Conservation (phyloP, 1,284 basidiomycete species). For the Puccinia coronata region DNA sequence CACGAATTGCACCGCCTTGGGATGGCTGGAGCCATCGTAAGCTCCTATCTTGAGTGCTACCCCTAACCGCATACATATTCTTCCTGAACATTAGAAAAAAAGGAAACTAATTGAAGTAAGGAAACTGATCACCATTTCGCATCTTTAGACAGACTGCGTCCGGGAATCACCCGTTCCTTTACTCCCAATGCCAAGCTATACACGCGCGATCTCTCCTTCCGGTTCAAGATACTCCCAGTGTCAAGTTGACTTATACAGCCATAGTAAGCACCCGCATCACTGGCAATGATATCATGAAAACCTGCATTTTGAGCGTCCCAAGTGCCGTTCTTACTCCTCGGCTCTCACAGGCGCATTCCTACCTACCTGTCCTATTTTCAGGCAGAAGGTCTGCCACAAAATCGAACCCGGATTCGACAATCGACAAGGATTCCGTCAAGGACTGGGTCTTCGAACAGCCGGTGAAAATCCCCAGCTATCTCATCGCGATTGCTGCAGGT, state of each 20-base stretch:
- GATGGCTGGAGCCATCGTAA: conserved; percentile 84
- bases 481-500: conserved; percentile 45
- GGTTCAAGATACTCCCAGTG: conserved; percentile 68
- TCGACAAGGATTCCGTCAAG: conserved; percentile 67
- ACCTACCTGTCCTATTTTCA: conserved; percentile 79
- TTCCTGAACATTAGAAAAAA: background rate
- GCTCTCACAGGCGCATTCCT: conserved; percentile 61
- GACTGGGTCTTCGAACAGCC: conserved; percentile 51
- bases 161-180: conserved; percentile 81
- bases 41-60: conserved; percentile 53
- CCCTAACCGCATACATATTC: background rate
- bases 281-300: background rate
- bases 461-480: conserved; percentile 49
- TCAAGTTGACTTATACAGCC: conserved; percentile 68
- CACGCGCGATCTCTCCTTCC: conserved; percentile 79
- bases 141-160: conserved; percentile 77
- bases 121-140: background rate
- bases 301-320: background rate
- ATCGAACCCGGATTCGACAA: conserved; percentile 59
- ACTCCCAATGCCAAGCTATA: conserved; percentile 93
- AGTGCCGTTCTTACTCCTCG: background rate
- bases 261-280: conserved; percentile 61
- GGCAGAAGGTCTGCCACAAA: conserved; percentile 65
- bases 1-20: conserved; percentile 77
- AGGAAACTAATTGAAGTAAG: no score